Evolutionary conservation across 257 asterid species (phyloP).

Genomic region (Scutellaria baicalensis): DNA sequence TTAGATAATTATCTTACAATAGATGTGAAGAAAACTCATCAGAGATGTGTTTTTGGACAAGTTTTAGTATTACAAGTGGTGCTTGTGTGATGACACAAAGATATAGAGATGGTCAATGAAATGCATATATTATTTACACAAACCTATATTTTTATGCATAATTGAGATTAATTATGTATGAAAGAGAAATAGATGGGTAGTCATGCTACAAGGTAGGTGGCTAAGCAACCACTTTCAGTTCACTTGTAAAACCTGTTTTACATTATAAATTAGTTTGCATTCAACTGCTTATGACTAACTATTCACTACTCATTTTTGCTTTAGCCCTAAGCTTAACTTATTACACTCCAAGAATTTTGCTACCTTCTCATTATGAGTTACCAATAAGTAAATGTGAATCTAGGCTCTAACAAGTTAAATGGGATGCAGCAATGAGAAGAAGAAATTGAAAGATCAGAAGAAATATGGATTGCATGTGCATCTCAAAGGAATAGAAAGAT

Average conservation of each 20-base stretch:
- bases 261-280: constrained; percentile 10
- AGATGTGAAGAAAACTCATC: not conserved
- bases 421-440: not conserved
- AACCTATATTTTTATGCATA: not conserved
- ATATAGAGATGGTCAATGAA: constrained; percentile 12
- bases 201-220: constrained; percentile 24
- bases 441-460: not conserved
- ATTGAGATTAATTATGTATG: constrained; percentile 9
- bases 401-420: no score
- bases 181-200: constrained; percentile 17
- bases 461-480: not conserved
- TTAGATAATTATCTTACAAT: no score
- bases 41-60: not conserved
- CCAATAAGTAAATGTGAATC: no score
- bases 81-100: not conserved
- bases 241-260: constrained; percentile 9
- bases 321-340: constrained; percentile 18
- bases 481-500: not conserved
- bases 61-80: not conserved
- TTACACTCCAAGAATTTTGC: not conserved
- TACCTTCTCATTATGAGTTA: not conserved
- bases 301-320: constrained; percentile 17
- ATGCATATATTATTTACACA: not conserved
- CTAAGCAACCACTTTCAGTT: constrained; percentile 27
- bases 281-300: constrained; percentile 17